phyloP scores from a whole-genome alignment of 331 rosid species.

The Dryas integrifolia region DNA sequence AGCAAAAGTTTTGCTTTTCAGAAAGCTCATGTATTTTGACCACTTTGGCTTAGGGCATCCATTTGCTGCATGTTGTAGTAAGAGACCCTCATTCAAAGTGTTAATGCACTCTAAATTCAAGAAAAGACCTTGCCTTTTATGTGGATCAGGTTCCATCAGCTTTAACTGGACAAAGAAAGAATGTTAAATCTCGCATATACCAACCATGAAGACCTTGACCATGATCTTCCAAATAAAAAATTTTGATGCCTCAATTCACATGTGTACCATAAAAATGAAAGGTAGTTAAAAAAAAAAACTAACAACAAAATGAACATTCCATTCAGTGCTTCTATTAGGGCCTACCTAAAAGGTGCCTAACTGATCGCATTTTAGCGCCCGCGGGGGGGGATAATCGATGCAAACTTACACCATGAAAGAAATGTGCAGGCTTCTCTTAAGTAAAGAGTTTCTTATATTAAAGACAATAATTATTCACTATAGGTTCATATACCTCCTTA shows the following conservation, averaged over 20 bases:
- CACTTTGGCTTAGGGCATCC: conserved; percentile 79
- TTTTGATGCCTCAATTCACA: conserved; percentile 2
- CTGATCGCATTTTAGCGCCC: conserved; percentile 2
- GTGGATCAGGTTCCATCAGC: conserved; percentile 57
- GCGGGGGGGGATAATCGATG: conserved; percentile 1
- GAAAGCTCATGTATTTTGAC: conserved; percentile 84
- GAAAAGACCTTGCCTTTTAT: conserved; percentile 56
- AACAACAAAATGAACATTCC: not conserved
- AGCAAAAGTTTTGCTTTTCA: conserved; percentile 74
- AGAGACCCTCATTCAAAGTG: conserved; percentile 80
- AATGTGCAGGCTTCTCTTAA: conserved; percentile 1
- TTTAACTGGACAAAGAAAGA: conserved; percentile 48
- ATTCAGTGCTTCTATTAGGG: not conserved
- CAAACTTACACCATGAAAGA: conserved; percentile 3
- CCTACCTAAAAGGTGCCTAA: not conserved
- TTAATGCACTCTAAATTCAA: conserved; percentile 78
- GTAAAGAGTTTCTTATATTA: conserved; percentile 7
- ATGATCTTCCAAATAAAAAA: conserved; percentile 6
- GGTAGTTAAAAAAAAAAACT: too few relatives aligned
- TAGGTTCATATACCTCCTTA: conserved; percentile 59
- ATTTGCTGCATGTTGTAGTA: conserved; percentile 71
- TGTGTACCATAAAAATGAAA: not conserved
- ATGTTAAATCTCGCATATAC: conserved; percentile 17
- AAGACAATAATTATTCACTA: not conserved
- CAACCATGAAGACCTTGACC: conserved; percentile 9